phyloP scores from a whole-genome alignment of 1,139 yeast species.

The Protomyces gravidus region DNA sequence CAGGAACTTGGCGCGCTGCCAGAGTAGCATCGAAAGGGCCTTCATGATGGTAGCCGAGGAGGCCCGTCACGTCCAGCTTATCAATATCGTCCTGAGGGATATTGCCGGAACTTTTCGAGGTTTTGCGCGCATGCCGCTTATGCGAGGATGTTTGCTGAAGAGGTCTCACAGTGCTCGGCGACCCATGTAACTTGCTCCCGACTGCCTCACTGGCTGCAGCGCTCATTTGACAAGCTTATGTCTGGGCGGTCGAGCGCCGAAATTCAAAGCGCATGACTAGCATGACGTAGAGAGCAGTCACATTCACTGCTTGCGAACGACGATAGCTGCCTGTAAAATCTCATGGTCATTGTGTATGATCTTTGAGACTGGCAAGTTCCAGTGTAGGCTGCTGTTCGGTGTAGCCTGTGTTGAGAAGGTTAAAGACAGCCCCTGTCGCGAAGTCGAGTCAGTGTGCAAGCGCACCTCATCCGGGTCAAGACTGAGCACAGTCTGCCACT shows the following conservation, averaged over 20 bases:
- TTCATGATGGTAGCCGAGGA: constrained; percentile 32
- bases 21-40: constrained; percentile 34
- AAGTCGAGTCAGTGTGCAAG: neutral
- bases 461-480: neutral
- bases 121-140: constrained; percentile 10
- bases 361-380: neutral
- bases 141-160: neutral
- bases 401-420: neutral
- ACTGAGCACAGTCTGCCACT: constrained; percentile 15
- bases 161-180: too few relatives aligned
- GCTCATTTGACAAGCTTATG: too few relatives aligned
- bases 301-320: neutral
- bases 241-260: too few relatives aligned
- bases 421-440: neutral
- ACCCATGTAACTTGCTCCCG: too few relatives aligned
- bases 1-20: constrained; percentile 29
- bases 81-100: constrained; percentile 27
- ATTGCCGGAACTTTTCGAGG: neutral
- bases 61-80: constrained; percentile 7
- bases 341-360: neutral
- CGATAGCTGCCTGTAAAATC: neutral
- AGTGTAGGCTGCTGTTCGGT: neutral
- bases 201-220: too few relatives aligned
- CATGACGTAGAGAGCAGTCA: neutral
- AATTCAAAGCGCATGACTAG: too few relatives aligned